These are phyloP conservation scores for Calonectria honghensis DNA, from an alignment of 2,329 filamentous ascomycete species.

Conservation along the genomic window DNA sequence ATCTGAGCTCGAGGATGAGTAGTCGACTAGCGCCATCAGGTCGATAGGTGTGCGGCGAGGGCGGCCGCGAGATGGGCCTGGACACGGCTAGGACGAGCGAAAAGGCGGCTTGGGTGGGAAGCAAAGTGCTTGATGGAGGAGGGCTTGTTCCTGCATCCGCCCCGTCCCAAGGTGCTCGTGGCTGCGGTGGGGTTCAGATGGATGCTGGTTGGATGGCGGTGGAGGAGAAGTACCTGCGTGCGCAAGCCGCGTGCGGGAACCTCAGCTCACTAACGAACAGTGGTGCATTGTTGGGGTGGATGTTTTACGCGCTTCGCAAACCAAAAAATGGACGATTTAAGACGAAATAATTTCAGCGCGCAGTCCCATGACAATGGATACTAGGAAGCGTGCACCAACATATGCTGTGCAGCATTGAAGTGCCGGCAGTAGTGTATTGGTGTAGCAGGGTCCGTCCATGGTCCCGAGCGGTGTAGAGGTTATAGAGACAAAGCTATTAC, in stretches of 20 bases:
- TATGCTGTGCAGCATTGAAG: constrained; percentile 23
- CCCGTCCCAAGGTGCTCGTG: constrained; percentile 21
- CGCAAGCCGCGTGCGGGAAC: constrained; percentile 21
- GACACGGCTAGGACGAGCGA: background rate
- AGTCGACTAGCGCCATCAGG: constrained; percentile 79
- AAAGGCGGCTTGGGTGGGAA: background rate
- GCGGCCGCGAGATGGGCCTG: background rate
- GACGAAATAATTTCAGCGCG: constrained; percentile 12
- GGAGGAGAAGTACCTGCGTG: constrained; percentile 6
- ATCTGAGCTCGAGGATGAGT: constrained; percentile 62
- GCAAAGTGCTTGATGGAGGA: constrained; percentile 7
- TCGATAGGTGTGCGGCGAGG: constrained; percentile 9
- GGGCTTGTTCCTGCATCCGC: constrained; percentile 36
- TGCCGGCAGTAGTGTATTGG: constrained; percentile 16
- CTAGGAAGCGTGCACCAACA: constrained; percentile 9
- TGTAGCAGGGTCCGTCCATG: constrained; percentile 25
- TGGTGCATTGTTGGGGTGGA: constrained; percentile 30
- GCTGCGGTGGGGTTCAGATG: constrained; percentile 23
- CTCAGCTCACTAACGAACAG: constrained; percentile 19
- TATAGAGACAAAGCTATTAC: constrained; percentile 6
- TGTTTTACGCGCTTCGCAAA: constrained; percentile 13
- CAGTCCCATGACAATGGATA: constrained; percentile 4
- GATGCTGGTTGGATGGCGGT: constrained; percentile 19
- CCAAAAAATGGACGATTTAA: background rate
- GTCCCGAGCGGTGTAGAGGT: constrained; percentile 6